Evolutionary conservation across 352 stramenopile species (phyloP).

Genomic region (Phytopythium litorale): DNA sequence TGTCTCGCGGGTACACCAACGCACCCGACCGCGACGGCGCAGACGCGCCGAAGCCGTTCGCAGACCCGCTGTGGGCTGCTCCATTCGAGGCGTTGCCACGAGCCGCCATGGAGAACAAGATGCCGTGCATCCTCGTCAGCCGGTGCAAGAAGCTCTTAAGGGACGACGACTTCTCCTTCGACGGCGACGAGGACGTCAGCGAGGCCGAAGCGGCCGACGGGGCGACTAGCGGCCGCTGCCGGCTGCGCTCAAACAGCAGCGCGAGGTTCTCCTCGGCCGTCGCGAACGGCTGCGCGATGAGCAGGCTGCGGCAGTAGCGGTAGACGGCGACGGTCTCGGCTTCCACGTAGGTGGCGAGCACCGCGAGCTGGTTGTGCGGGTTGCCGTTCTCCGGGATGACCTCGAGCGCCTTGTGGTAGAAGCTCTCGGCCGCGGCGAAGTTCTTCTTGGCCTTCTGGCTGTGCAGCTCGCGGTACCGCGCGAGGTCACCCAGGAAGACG

Average conservation of each 20-base stretch:
- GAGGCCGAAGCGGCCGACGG: slow-evolving; percentile 14
- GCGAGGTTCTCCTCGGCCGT: slow-evolving; percentile 88
- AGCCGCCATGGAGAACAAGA: slow-evolving; percentile 66
- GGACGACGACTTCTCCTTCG: slow-evolving; percentile 77
- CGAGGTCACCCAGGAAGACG: slow-evolving; percentile 78
- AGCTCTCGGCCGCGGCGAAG: slow-evolving; percentile 58
- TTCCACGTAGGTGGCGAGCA: slow-evolving; percentile 84
- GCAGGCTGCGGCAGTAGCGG: slow-evolving; percentile 84
- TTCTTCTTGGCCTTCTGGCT: slow-evolving; percentile 86
- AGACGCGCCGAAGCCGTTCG: neutral
- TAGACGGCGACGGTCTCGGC: slow-evolving; percentile 90
- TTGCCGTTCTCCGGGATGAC: slow-evolving; percentile 80
- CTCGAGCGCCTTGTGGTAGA: slow-evolving; percentile 67
- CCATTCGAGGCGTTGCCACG: slow-evolving; percentile 7
- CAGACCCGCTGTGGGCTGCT: neutral
- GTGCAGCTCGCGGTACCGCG: slow-evolving; percentile 79
- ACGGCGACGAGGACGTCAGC: slow-evolving; percentile 34
- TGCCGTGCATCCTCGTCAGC: slow-evolving; percentile 82
- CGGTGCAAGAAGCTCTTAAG: slow-evolving; percentile 88
- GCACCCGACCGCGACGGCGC: neutral
- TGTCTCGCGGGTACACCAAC: slow-evolving; percentile 53
- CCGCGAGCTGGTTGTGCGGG: slow-evolving; percentile 82
- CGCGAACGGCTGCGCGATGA: slow-evolving; percentile 82
- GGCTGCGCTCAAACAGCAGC: slow-evolving; percentile 85
- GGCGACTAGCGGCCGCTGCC: slow-evolving; percentile 56